These are phyloP conservation scores for Podospora australis DNA, from an alignment of 495 filamentous ascomycete genomes.

Conservation along the genomic window DNA sequence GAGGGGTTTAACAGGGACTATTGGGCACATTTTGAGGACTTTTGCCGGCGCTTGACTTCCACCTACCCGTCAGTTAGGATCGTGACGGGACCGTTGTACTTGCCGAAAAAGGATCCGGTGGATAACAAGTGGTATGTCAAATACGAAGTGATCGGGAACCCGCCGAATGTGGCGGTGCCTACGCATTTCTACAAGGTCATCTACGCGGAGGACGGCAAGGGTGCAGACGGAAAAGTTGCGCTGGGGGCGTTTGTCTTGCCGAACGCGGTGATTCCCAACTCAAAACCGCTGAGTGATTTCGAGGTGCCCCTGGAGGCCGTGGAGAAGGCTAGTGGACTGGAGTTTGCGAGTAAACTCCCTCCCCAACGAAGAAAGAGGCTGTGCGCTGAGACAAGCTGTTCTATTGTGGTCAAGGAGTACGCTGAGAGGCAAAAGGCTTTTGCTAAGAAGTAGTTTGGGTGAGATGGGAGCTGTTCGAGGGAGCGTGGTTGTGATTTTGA, in stretches of 20 bases:
- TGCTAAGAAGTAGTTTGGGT: constrained; percentile 25
- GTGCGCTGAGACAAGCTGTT: constrained; percentile 79
- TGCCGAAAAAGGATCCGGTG: constrained; percentile 64
- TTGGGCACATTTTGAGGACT: constrained; percentile 98
- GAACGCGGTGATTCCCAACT: constrained; percentile 83
- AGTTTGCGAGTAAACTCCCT: constrained; percentile 79
- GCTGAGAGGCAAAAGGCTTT: constrained; percentile 56
- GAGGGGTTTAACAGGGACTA: constrained; percentile 98
- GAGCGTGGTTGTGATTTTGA: neutral
- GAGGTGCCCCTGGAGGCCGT: constrained; percentile 90
- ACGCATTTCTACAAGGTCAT: constrained; percentile 99
- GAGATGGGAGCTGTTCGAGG: neutral
- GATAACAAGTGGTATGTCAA: constrained; percentile 93
- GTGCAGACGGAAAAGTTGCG: constrained; percentile 64
- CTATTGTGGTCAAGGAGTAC: constrained; percentile 74
- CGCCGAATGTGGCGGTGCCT: constrained; percentile 90
- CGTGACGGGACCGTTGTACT: constrained; percentile 89
- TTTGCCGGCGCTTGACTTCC: constrained; percentile 72
- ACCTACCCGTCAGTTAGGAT: constrained; percentile 85
- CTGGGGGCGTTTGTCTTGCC: constrained; percentile 93
- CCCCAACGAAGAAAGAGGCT: constrained; percentile 64
- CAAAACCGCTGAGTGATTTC: constrained; percentile 77
- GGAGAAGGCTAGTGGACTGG: constrained; percentile 83
- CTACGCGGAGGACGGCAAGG: constrained; percentile 77
- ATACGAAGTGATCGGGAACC: constrained; percentile 95